These are phyloP conservation scores for Metschnikowia kunwiensis DNA, from an alignment of 805 yeast genomes.

Conservation along the genomic window DNA sequence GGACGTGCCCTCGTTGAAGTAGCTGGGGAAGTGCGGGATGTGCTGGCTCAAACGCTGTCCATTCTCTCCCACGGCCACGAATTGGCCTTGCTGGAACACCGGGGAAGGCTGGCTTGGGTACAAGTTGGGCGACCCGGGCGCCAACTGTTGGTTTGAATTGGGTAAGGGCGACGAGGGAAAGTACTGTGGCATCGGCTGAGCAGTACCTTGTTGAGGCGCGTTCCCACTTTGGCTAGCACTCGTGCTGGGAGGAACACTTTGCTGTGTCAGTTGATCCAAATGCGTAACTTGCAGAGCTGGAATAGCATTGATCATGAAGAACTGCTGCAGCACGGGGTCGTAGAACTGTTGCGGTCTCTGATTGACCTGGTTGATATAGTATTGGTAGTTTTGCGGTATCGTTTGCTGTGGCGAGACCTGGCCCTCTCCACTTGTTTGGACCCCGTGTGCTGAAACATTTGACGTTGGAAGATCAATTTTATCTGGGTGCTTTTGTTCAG, in stretches of 20 bases:
- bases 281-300: constrained; percentile 26
- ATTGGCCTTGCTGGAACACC: constrained; percentile 10
- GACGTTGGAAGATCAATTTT: constrained; percentile 5
- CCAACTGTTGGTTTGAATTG: constrained; percentile 10
- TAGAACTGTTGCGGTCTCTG: constrained; percentile 40
- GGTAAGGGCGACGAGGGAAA: constrained; percentile 38
- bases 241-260: constrained; percentile 1
- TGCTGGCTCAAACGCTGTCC: constrained; percentile 10
- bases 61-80: constrained; percentile 8
- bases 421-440: background rate
- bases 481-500: constrained; percentile 1
- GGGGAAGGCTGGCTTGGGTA: constrained; percentile 10
- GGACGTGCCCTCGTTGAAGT: constrained; percentile 8
- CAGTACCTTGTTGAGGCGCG: background rate
- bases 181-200: constrained; percentile 32
- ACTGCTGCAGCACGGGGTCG: constrained; percentile 45
- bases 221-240: background rate
- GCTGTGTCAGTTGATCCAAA: constrained; percentile 13
- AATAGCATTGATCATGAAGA: constrained; percentile 37
- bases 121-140: constrained; percentile 13
- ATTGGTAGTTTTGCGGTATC: constrained; percentile 21
- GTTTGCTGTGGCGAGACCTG: constrained; percentile 15
- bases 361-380: constrained; percentile 21
- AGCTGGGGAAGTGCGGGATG: constrained; percentile 13
- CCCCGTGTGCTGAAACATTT: too few species aligned